These are phyloP conservation scores for Nicotiana noctiflora DNA, from an alignment of 257 asterid species.

Conservation along the genomic window DNA sequence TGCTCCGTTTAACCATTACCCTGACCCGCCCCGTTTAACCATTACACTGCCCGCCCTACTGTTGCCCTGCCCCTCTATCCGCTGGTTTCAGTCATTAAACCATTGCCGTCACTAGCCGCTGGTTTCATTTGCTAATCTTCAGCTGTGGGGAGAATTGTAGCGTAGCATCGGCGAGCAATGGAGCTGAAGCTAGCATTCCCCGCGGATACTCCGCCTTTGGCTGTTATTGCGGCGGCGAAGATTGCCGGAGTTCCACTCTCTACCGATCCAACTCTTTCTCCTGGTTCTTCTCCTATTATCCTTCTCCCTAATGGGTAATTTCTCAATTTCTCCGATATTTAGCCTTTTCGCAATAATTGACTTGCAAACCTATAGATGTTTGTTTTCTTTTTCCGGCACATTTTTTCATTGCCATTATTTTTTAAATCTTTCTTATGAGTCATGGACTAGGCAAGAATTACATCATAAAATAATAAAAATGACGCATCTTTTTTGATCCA, in stretches of 20 bases:
- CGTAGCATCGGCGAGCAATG: constrained; percentile 16
- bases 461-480: too few relatives aligned
- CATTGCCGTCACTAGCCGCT: too few relatives aligned
- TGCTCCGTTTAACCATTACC: too few relatives aligned
- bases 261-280: constrained; percentile 29
- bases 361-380: not conserved
- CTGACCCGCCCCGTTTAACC: too few relatives aligned
- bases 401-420: not conserved
- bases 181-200: constrained; percentile 38
- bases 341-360: not conserved
- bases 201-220: constrained; percentile 65
- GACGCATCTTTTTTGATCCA: not conserved
- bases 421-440: not conserved
- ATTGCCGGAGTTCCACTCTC: constrained; percentile 41
- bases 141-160: not conserved
- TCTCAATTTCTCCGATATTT: not conserved
- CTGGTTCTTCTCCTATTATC: constrained; percentile 57
- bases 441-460: not conserved
- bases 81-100: too few relatives aligned
- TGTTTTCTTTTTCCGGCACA: not conserved
- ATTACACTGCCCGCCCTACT: too few relatives aligned
- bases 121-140: not conserved
- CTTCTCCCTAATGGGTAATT: constrained; percentile 46
- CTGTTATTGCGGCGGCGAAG: constrained; percentile 69
- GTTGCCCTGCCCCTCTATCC: too few relatives aligned